Base-by-base conservation (phyloP, 1,284 basidiomycete genomes). In the Mrakiaceae sp. region DNA sequence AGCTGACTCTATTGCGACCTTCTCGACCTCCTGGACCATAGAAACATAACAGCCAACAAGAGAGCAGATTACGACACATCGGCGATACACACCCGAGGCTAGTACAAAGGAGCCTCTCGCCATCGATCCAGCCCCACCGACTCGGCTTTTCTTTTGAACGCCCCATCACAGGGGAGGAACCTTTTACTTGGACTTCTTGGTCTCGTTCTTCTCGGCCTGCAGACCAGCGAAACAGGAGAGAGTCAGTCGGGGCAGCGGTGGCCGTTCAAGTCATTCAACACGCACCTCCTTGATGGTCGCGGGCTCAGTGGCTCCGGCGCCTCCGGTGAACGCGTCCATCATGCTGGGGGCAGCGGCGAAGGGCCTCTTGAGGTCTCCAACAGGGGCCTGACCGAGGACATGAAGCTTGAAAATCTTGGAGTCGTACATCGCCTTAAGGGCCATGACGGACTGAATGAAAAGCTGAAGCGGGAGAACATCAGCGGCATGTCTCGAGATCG, bases 381-480 rank as follows among this genome's bases (percentile, higher is more conserved):
- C 86, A 1, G 92, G 85, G 44, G 82, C 78, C 74, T 86, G 82
- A 60, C 87, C 87, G 48, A 89, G 77, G 66, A 95, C 64, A 78
- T 93, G 84, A 67, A 95, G 85, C 58, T 84, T 80, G 69, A 92
- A 83, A 14, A 83, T 81, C 75, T 91, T 92, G 67, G 88, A 85
- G 72, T 95, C 92, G 75, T 87, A 89, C 55, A 92, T 76, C 58
- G 81, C 82, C 80, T 96, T 95, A 72, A 95, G 68, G 27, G 87
- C 89, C 89, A 94, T 93, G 70, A 95, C 81, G 46, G 83, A 82
- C 75, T 95, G 91, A 68, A 95, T 87, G 79, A 95, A 94, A 68
- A 94, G 82, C 9, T 91, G 92, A 73, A 93, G 91, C 10, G 90
- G 92, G 81, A 42, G 55, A 52, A 14, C n/a, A n/a, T 1, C 39